These are phyloP conservation scores for Rhodotorula sp. DNA, from an alignment of 1,284 basidiomycete genomes.

Conservation along the genomic window DNA sequence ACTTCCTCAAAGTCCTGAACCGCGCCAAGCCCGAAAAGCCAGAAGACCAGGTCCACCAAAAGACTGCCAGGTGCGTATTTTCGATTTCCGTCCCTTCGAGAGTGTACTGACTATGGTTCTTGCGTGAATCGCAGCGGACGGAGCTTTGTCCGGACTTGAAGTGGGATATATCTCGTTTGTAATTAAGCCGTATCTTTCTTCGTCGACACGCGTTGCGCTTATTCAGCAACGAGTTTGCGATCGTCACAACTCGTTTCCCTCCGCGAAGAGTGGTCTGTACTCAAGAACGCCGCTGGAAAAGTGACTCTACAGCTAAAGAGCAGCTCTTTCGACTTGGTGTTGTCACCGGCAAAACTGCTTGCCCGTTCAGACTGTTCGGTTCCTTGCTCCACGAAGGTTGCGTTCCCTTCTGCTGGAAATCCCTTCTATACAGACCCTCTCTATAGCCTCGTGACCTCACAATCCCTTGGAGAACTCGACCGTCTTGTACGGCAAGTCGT, in stretches of 20 bases:
- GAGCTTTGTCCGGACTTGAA: constrained; percentile 11
- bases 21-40: constrained; percentile 84
- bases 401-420: no score
- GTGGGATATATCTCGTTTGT: fast-evolving
- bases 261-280: no score
- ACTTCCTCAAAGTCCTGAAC: constrained; percentile 97
- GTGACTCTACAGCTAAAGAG: no score
- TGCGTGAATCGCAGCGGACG: constrained; percentile 2
- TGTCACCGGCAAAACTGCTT: no score
- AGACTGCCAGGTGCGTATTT: constrained; percentile 67
- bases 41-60: constrained; percentile 59
- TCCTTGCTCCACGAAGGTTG: no score
- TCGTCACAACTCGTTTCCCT: no score
- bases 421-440: no score
- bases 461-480: constrained; percentile 58
- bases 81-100: no score
- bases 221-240: no score
- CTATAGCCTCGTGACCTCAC: constrained; percentile 27
- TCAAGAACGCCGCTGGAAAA: no score
- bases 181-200: neutral
- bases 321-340: no score
- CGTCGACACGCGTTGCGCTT: neutral
- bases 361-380: no score
- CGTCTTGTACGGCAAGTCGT: constrained; percentile 46
- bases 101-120: neutral